Base-by-base conservation (phyloP, 1,284 basidiomycete species). In the Tilletia setariae region DNA sequence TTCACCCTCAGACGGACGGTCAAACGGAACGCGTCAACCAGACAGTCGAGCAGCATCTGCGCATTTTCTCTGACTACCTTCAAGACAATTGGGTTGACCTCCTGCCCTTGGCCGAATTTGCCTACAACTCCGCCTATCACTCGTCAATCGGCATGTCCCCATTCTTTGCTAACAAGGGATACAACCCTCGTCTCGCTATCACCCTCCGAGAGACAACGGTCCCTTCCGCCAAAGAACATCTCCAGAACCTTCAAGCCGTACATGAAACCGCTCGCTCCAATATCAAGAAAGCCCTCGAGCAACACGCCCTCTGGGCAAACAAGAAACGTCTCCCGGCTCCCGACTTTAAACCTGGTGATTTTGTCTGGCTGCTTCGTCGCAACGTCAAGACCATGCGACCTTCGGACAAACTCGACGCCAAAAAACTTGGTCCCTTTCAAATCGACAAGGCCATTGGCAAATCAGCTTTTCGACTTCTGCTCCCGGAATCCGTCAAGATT, bases 11-110 rank as follows among this genome's bases (percentile, higher is more conserved):
- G 84, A 87, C n/a, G n/a, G n/a, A n/a, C n/a, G n/a, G n/a, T n/a
- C n/a, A n/a, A n/a, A n/a, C n/a, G n/a, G n/a, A n/a, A 73, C 70
- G 77, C 0, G 70, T 83, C 15, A 86, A 87, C 70, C 85, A 86
- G 68, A 78, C 74, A 0, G 69, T 87, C 2, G 76, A 77, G 21
- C 67, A 72, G 23, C 82, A 78, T 51, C 64, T 81, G 15, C 71
- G 74, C 2, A 44, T 71, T 25, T 81, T 72, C 66, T 25, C 44
- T 51, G 67, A 68, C 21, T 70, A 70, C 30, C 25, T 49, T 15
- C 75, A 75, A 32, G 53, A 66, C 42, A 32, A 69, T 19, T 76
- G 74, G 74, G 16, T 32, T 28, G 25, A 66, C 21, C 64, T 66
- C 16, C 64, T 66, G 8, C 64, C 64, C 32, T 4, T 56, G 8